phyloP scores from a whole-genome alignment of 805 yeast species.

The Groenewaldozyma salmanticensis region DNA sequence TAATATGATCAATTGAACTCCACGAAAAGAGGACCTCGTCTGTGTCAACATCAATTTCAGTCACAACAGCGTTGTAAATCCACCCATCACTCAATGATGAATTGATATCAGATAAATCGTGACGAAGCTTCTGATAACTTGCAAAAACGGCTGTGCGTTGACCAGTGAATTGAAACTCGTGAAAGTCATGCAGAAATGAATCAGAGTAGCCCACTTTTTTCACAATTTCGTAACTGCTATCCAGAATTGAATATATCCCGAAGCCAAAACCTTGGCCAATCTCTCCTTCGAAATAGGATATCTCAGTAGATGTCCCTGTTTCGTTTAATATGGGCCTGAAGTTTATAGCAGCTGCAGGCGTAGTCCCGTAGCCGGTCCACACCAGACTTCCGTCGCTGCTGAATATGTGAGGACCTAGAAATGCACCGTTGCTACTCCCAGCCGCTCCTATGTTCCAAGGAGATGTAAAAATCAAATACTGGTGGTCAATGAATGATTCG shows the following conservation, averaged over 20 bases:
- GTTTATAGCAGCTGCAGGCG: not conserved
- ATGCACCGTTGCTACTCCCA: not conserved
- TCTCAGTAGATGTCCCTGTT: not conserved
- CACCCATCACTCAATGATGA: conserved; percentile 4
- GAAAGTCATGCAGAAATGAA: conserved; percentile 1
- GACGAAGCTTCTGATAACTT: conserved; percentile 3
- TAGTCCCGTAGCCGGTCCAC: not conserved
- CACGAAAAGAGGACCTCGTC: conserved; percentile 4
- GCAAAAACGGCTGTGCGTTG: conserved; percentile 5
- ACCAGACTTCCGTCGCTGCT: not conserved
- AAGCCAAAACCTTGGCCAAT: not conserved
- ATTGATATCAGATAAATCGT: conserved; percentile 1
- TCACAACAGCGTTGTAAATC: conserved; percentile 3
- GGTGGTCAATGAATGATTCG: not conserved
- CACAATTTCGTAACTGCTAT: not conserved
- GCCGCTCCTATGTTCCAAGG: not conserved
- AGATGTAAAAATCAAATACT: not conserved
- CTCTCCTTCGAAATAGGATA: conserved; percentile 1
- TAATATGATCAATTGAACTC: conserved; percentile 3
- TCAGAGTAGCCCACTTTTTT: not conserved
- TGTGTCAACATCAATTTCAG: conserved; percentile 4
- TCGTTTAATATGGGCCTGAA: not conserved
- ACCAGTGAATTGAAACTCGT: conserved; percentile 1
- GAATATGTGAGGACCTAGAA: not conserved
- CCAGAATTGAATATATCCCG: not conserved